Conservation (phyloP, 1,284 basidiomycete genomes). For the Irpex sp. region DNA sequence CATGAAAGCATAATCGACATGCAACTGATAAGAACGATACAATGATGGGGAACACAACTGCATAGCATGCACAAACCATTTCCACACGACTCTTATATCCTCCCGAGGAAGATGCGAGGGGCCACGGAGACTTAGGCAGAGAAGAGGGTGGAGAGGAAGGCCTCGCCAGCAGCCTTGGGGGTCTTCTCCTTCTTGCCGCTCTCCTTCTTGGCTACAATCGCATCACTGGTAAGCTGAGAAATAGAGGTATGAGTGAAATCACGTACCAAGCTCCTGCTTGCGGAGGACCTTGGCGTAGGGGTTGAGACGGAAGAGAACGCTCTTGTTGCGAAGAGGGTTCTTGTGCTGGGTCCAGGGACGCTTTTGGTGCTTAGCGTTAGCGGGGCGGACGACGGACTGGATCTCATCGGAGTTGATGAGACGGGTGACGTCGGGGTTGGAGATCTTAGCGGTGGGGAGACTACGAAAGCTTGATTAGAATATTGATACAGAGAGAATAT, state of each 20-base stretch:
- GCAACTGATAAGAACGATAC: constrained; percentile 11
- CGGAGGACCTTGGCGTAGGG: constrained; percentile 96
- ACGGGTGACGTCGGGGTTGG: constrained; percentile 95
- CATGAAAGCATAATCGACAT: constrained; percentile 24
- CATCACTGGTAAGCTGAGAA: not conserved
- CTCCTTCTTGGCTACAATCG: constrained; percentile 67
- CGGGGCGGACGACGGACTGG: constrained; percentile 91
- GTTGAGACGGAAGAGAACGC: constrained; percentile 97
- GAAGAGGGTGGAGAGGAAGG: constrained; percentile 85
- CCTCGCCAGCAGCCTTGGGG: constrained; percentile 69
- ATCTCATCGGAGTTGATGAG: constrained; percentile 98
- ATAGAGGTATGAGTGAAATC: not conserved
- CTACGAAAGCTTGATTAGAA: constrained; percentile 33
- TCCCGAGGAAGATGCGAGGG: not conserved
- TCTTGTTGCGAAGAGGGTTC: constrained; percentile 97
- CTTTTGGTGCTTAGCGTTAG: constrained; percentile 77
- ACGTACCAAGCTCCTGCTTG: constrained; percentile 82
- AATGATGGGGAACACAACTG: constrained; percentile 15
- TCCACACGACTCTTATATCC: constrained; percentile 14
- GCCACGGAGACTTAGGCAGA: constrained; percentile 61
- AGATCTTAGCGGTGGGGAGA: constrained; percentile 93
- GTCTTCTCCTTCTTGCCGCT: constrained; percentile 65
- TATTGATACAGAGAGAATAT: constrained; percentile 6
- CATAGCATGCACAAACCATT: constrained; percentile 4
- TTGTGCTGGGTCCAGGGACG: constrained; percentile 99